Conservation (phyloP, 768 basidiomycete genomes). For the Udeniomyces megalosporus region DNA sequence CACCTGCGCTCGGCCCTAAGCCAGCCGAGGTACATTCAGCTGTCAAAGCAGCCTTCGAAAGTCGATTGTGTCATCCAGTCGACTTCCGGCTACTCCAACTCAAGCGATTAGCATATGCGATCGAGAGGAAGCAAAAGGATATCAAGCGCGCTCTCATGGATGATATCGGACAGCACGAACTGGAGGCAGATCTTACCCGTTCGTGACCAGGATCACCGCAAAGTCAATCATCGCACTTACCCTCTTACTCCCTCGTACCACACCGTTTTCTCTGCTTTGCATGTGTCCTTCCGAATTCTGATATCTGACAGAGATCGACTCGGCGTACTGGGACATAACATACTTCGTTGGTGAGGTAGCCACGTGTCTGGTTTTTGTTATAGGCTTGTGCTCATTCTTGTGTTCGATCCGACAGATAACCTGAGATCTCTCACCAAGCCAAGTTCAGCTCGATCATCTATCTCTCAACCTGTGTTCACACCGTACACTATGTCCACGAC, state of each 20-base stretch:
- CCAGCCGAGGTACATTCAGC: too few species aligned
- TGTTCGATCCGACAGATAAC: neutral
- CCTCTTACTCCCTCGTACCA: neutral
- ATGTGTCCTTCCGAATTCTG: neutral
- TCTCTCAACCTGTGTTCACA: neutral
- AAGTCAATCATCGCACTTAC: conserved; percentile 19
- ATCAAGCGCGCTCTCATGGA: conserved; percentile 22
- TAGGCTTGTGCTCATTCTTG: neutral
- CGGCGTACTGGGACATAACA: conserved; percentile 3
- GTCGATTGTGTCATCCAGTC: conserved; percentile 14
- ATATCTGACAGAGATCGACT: conserved; percentile 16
- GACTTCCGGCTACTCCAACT: conserved; percentile 26
- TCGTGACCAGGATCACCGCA: too few species aligned
- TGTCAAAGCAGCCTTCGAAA: conserved; percentile 18
- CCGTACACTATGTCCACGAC: neutral
- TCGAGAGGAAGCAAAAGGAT: conserved; percentile 21
- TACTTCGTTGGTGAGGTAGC: neutral
- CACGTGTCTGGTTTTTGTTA: neutral
- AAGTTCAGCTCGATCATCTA: neutral
- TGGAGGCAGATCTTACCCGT: conserved; percentile 20
- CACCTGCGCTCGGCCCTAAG: too few species aligned
- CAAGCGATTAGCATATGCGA: conserved; percentile 27
- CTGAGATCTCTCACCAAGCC: neutral
- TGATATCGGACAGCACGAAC: conserved; percentile 24
- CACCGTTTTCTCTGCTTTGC: neutral